Base-by-base conservation (phyloP, 75 land plant genomes). In the Pinus albicaulis region DNA sequence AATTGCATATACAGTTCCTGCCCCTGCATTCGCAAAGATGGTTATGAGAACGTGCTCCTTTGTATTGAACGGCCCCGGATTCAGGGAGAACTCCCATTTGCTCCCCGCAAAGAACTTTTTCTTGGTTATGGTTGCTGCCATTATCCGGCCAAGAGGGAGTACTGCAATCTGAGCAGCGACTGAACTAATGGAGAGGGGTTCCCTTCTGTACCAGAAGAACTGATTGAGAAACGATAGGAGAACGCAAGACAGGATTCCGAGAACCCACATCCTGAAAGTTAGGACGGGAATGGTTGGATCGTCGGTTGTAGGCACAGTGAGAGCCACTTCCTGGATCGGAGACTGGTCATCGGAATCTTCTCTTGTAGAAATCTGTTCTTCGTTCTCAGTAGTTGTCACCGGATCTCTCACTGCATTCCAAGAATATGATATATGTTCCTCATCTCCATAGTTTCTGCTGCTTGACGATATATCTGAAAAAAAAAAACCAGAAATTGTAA, bases 11-110 rank as follows among this genome's bases (percentile, higher is more conserved):
- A 82, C 89, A 52, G 75, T 72, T 12, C 84, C 84, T 5, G 84
- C 83, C 48, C 91, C 89, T 65, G 89, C 79, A 71, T 82, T 86
- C 19, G 91, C 89, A 71, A 89, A 89, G 48, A 89, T 86, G 26
- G 90, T 89, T 65, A 89, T 83, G 36, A 89, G 86, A 16, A 86
- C 88, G 71, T 89, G 90, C 76, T 89, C 90, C 60, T 89, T 89
- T 65, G 79, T 76, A 60, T 85, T 89, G 77, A 89, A 89, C 3
- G 90, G 85, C 36, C 90, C 88, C 0, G 90, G 90, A 64, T 89
- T 89, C 75, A 88, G 86, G 4, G 77, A 23, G 71, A 88, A 84
- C 62, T 63, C 64, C 78, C 73, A 83, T 22, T 52, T 28, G 5
- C 44, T 55, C 3, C 78, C 76, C 6, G 63, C 58, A 57, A 79